Evolutionary conservation across 2,329 filamentous ascomycete species (phyloP), one percentile per base, ranked within the genome.

Genomic region (Dothideomycetidae sp.): DNA sequence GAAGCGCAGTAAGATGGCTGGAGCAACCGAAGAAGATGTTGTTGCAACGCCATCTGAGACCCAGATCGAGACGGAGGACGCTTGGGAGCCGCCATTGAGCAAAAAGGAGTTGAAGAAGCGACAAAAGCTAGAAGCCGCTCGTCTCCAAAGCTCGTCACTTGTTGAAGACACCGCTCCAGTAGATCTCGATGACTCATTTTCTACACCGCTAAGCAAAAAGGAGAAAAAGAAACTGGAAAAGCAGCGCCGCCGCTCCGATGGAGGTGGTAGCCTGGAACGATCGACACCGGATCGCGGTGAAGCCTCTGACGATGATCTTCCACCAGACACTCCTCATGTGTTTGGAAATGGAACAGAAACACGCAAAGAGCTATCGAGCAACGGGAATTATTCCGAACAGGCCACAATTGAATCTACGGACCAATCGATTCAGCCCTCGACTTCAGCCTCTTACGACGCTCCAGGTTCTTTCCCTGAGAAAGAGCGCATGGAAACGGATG

Each of bases 31-130:
- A 7, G 34, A 36, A 12, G 34, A 36, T 12, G 28, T 29, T 19
- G 34, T 29, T 19, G 15, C 15, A 15, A 15, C 34, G 13, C 13
- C 30, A 29, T 29, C 21, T 53, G 55, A 42, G 53, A 57, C 18
- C 52, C 53, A 41, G 53, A 56, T n/a, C 44, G 50, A 13, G 50
- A n/a, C n/a, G n/a, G 39, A 41, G n/a, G 44, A 40, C 9, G 46
- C 48, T 16, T 44, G 44, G 14, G 41, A 56, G 10, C 42, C 46
- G 5, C 63, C 58, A 39, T 44, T 62, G 31, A 66, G 56, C 50
- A 68, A 64, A 48, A 69, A 68, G 50, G 64, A 68, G 42, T 61
- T 61, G 47, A 66, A 64, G 50, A 66, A 61, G 52, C 54, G 37
- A 40, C 47, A 17, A 46, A 52, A 2, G 50, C 56, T 30, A 41